A percentile compares a stretch with the other conserved stretches of the same genome.
These are phyloP conservation scores for Arthrocladium fulminans DNA, from an alignment of 2,329 filamentous ascomycete genomes.

Conservation along the genomic window DNA sequence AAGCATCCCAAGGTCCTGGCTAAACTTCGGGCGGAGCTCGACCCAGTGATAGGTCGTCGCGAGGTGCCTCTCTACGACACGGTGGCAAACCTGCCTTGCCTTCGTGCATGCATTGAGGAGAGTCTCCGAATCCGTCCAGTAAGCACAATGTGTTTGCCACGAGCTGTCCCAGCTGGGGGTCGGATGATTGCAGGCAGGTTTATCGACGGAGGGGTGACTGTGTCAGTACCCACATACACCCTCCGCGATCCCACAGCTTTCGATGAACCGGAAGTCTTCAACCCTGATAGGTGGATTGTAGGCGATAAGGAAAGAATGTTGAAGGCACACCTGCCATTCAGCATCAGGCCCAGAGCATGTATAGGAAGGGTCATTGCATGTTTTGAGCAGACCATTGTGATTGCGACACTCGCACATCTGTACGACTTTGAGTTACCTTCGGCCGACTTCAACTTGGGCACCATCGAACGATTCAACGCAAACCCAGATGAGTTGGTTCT, in stretches of 20 bases:
- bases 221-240: slow-evolving; percentile 14
- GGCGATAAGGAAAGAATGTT: slow-evolving; percentile 12
- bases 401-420: slow-evolving; percentile 35
- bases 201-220: slow-evolving; percentile 13
- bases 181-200: slow-evolving; percentile 14
- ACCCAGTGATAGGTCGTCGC: neutral
- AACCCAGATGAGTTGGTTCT: slow-evolving; percentile 4
- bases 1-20: slow-evolving; percentile 11
- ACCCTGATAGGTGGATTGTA: slow-evolving; percentile 12
- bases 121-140: slow-evolving; percentile 15
- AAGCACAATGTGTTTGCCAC: slow-evolving; percentile 11
- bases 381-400: slow-evolving; percentile 37
- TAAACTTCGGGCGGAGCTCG: slow-evolving; percentile 13
- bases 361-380: slow-evolving; percentile 58
- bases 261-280: slow-evolving; percentile 6
- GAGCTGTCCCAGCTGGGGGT: slow-evolving; percentile 12
- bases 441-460: slow-evolving; percentile 37
- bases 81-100: slow-evolving; percentile 10
- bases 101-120: slow-evolving; percentile 19
- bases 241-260: slow-evolving; percentile 9
- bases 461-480: slow-evolving; percentile 15
- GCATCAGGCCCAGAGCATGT: slow-evolving; percentile 58
- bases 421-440: slow-evolving; percentile 36
- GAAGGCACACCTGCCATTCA: slow-evolving; percentile 45
- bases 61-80: slow-evolving; percentile 8